Evolutionary conservation across 768 basidiomycete species (phyloP), one percentile per base, ranked within the genome.

Genomic region (Leucosporidium yakuticum): DNA sequence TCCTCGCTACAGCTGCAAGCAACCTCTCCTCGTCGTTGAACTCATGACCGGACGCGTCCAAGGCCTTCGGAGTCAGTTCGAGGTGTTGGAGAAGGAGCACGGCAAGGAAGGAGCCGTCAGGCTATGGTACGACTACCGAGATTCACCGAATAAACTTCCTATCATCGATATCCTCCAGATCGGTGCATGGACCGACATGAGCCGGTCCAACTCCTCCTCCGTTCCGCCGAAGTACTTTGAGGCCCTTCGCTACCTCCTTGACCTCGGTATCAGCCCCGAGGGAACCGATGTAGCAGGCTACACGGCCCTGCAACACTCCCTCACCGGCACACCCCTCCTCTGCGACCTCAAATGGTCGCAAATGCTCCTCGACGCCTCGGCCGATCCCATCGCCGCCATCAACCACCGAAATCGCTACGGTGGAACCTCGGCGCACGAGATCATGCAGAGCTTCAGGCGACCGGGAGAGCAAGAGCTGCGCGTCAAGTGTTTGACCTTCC

Each of bases 381-480:
- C 29, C 19, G 59, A 60, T 44, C 44, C 59, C 14, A 60, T 60
- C 39, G 39, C 59, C 17, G 59, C 59, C 19, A n/a, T 60, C 25
- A 60, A 60, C 59, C 39, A 49, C 27, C 59, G 59, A 11, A 47
- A 44, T 25, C 36, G 59, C 23, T 60, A 48, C 29, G 44, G 59
- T 17, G 25, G 25, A 7, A 60, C 59, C 6, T 7, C 44, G 4
- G 17, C 32, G 7, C 59, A 60, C 47, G 25, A 29, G 21, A 19
- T 19, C 14, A 31, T 49, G 25, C 47, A 48, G 59, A 27, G 25
- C 27, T 60, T 27, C 47, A 47, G 29, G 15, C 59, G 59, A 20
- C 59, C 59, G 29, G 59, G 59, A 5, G 59, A 60, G 59, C 44
- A 60, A 17, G 59, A 60, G 44, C 14, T 60, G 25, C 59, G 59